Percentiles rank a stretch among this genome's conserved stretches.
phyloP scores from a whole-genome alignment of 1,284 basidiomycete species.

The Ganoderma multipileum region DNA sequence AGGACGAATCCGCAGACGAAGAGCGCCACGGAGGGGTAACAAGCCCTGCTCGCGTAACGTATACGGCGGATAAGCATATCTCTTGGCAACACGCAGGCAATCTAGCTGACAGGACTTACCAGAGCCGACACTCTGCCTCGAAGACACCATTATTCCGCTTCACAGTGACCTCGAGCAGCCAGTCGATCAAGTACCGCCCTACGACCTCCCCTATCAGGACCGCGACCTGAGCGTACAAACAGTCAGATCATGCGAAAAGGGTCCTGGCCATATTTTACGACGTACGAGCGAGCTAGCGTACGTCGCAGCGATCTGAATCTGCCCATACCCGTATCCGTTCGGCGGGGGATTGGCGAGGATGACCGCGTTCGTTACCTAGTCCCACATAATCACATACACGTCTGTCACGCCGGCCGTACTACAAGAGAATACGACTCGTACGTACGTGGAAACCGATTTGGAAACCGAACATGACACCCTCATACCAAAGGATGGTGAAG shows the following conservation, averaged over 20 bases:
- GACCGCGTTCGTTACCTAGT: constrained; percentile 70
- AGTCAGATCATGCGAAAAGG: neutral
- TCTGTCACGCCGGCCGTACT: neutral
- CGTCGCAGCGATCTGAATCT: constrained; percentile 56
- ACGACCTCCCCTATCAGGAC: constrained; percentile 70
- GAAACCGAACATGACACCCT: constrained; percentile 72
- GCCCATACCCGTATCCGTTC: constrained; percentile 62
- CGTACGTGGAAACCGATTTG: constrained; percentile 74
- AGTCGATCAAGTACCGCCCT: constrained; percentile 72
- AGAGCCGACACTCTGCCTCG: constrained; percentile 71
- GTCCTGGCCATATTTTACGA: constrained; percentile 7
- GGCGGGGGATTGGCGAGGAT: constrained; percentile 66
- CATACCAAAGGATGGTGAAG: constrained; percentile 59
- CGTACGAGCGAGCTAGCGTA: constrained; percentile 71
- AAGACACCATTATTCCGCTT: constrained; percentile 71
- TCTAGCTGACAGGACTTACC: constrained; percentile 52
- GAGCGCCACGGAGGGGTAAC: constrained; percentile 64
- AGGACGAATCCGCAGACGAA: constrained; percentile 69
- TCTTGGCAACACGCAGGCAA: constrained; percentile 43
- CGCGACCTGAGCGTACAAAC: constrained; percentile 50
- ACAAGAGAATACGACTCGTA: neutral
- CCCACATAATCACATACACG: neutral
- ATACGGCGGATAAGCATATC: constrained; percentile 47
- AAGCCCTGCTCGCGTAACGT: constrained; percentile 51
- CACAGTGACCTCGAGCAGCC: constrained; percentile 61